These are phyloP conservation scores for Digitaria exilis DNA, from an alignment of 202 grass and related monocot species.

Conservation along the genomic window DNA sequence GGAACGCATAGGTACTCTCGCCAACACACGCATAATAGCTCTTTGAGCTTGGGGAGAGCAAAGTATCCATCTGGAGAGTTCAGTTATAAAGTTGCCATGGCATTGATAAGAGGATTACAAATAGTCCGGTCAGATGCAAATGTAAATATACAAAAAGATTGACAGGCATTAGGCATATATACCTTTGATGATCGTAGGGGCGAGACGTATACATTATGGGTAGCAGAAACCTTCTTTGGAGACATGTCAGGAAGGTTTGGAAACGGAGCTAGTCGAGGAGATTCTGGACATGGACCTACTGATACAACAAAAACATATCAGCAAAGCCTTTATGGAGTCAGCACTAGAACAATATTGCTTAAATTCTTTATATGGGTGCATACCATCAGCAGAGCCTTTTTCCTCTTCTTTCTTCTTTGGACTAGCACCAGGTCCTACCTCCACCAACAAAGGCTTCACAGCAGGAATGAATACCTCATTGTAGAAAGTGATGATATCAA, in stretches of 20 bases:
- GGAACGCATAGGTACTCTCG: slow-evolving; percentile 93
- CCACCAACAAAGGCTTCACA: slow-evolving; percentile 84
- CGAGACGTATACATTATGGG: slow-evolving; percentile 94
- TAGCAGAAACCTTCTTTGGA: slow-evolving; percentile 94
- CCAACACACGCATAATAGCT: slow-evolving; percentile 97
- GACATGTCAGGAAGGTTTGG: slow-evolving; percentile 99
- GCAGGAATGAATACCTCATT: slow-evolving; percentile 90
- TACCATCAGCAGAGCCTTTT: slow-evolving; percentile 67
- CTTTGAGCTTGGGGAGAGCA: slow-evolving; percentile 95
- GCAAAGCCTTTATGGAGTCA: slow-evolving; percentile 14
- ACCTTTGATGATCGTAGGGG: slow-evolving; percentile 85
- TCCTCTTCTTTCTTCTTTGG: slow-evolving; percentile 64
- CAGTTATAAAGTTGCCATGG: not conserved
- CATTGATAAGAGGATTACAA: not conserved
- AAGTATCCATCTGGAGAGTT: slow-evolving; percentile 77
- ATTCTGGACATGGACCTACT: slow-evolving; percentile 78
- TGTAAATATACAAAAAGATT: slow-evolving; percentile 5
- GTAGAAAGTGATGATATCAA: slow-evolving; percentile 98
- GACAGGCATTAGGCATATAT: not conserved
- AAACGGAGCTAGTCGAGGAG: slow-evolving; percentile 80
- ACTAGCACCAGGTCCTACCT: slow-evolving; percentile 61
- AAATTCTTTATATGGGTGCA: slow-evolving; percentile 11
- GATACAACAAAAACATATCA: slow-evolving; percentile 32
- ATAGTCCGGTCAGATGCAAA: slow-evolving; percentile 13
- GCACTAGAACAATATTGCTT: not conserved